Evolutionary conservation across 768 basidiomycete genomes (phyloP).

Genomic region (Lactarius hatsudake): DNA sequence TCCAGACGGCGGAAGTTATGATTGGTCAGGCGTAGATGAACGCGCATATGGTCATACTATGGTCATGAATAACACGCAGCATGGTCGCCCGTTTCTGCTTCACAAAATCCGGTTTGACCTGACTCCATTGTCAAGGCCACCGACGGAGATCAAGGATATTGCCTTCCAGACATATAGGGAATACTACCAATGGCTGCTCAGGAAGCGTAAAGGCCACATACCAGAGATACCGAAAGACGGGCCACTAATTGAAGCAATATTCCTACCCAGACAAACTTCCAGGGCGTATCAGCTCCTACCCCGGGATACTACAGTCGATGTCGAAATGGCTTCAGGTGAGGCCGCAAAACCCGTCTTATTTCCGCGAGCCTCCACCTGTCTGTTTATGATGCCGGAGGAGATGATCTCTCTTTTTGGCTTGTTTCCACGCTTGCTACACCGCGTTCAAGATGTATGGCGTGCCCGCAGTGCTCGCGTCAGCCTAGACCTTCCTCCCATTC

Average conservation of each 20-base stretch:
- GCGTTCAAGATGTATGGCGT: slow-evolving; percentile 64
- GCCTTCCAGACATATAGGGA: slow-evolving; percentile 53
- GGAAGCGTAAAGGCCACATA: slow-evolving; percentile 44
- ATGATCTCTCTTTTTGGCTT: slow-evolving; percentile 41
- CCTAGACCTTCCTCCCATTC: slow-evolving; percentile 61
- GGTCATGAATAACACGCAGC: slow-evolving; percentile 52
- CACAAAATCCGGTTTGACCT: slow-evolving; percentile 61
- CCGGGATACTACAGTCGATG: slow-evolving; percentile 21
- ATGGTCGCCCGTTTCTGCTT: slow-evolving; percentile 55
- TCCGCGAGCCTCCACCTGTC: slow-evolving; percentile 49
- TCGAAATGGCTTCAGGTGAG: slow-evolving; percentile 4
- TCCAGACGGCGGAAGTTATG: slow-evolving; percentile 44
- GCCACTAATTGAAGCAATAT: slow-evolving; percentile 56
- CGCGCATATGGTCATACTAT: slow-evolving; percentile 49
- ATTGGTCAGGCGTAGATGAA: slow-evolving; percentile 56
- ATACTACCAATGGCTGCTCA: slow-evolving; percentile 51
- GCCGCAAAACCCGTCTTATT: slow-evolving; percentile 33
- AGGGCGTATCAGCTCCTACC: slow-evolving; percentile 39
- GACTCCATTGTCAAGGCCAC: slow-evolving; percentile 59
- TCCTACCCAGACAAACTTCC: slow-evolving; percentile 42
- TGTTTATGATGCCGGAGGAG: slow-evolving; percentile 51
- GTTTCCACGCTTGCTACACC: slow-evolving; percentile 67
- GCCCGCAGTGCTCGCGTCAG: slow-evolving; percentile 48
- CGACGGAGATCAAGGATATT: slow-evolving; percentile 48
- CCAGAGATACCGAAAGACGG: slow-evolving; percentile 53